Conservation (phyloP, 768 basidiomycete species). For the Macrolepiota fuliginosa region DNA sequence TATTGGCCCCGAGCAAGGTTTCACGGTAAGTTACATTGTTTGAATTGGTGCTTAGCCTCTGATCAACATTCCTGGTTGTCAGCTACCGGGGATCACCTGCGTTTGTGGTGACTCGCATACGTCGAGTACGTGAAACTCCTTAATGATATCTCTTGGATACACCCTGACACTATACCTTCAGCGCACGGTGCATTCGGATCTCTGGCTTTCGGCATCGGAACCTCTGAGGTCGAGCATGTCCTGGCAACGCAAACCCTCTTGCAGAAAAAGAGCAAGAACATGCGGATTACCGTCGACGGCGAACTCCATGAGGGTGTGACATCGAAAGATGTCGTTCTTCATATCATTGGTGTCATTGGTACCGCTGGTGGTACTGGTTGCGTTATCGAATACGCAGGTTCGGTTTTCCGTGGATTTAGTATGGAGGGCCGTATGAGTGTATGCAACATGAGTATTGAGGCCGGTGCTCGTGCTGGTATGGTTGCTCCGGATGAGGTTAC, state of each 20-base stretch:
- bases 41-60: neutral
- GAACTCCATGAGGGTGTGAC: conserved; percentile 76
- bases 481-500: conserved; percentile 88
- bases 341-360: conserved; percentile 88
- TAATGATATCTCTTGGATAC: neutral
- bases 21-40: conserved; percentile 52
- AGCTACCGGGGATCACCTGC: conserved; percentile 77
- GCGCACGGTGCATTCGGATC: conserved; percentile 94
- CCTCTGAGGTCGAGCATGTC: conserved; percentile 93
- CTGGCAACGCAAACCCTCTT: conserved; percentile 88
- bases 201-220: conserved; percentile 90
- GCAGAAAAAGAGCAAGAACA: conserved; percentile 88
- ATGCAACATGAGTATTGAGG: conserved; percentile 96
- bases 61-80: conserved; percentile 1
- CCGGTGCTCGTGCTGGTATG: conserved; percentile 91
- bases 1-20: conserved; percentile 93
- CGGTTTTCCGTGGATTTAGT: conserved; percentile 77
- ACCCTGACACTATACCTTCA: conserved; percentile 23
- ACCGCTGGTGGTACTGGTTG: conserved; percentile 93
- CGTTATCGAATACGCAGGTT: conserved; percentile 91
- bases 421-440: conserved; percentile 92
- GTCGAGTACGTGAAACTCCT: conserved; percentile 56
- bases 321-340: conserved; percentile 87
- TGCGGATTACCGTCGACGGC: conserved; percentile 88
- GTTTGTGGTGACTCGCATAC: conserved; percentile 96